Conservation (phyloP, 2,329 filamentous ascomycete species). For the Verticillium albo-atrum region DNA sequence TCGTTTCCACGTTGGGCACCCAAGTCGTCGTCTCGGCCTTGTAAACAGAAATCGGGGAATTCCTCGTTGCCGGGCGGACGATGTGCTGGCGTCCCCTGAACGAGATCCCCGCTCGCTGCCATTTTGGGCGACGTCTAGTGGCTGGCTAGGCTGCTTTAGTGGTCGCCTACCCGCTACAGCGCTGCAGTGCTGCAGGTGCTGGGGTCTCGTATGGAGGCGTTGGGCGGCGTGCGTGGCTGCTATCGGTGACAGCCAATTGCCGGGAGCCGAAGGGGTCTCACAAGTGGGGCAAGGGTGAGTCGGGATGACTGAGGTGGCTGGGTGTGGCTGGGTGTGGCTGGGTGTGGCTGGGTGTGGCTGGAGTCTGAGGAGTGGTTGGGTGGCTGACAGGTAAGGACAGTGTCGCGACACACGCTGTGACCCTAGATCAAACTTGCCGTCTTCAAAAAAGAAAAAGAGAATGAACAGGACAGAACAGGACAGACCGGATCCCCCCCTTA, state of each 20-base stretch:
- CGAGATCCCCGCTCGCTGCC: conserved; percentile 6
- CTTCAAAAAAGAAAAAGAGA: too few relatives aligned
- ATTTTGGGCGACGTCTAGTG: conserved; percentile 11
- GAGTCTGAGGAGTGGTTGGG: neutral
- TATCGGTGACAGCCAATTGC: conserved; percentile 10
- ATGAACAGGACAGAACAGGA: neutral
- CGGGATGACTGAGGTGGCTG: neutral
- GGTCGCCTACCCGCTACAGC: conserved; percentile 6
- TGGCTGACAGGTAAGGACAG: neutral
- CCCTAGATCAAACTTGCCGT: too few relatives aligned
- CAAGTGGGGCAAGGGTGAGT: neutral
- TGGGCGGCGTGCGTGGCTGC: conserved; percentile 2
- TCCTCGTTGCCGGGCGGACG: conserved; percentile 31
- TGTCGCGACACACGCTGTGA: too few relatives aligned
- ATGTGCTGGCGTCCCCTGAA: conserved; percentile 9
- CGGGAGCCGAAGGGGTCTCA: neutral
- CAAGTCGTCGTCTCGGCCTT: conserved; percentile 8
- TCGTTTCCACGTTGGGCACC: neutral
- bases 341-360: neutral
- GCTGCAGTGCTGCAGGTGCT: conserved; percentile 10
- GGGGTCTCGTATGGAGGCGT: conserved; percentile 2
- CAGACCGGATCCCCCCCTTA: neutral
- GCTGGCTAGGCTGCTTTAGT: conserved; percentile 9
- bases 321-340: too few relatives aligned
- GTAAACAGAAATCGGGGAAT: conserved; percentile 42